phyloP scores from a whole-genome alignment of 2,329 filamentous ascomycete genomes.

The Plenodomus tracheiphilus region DNA sequence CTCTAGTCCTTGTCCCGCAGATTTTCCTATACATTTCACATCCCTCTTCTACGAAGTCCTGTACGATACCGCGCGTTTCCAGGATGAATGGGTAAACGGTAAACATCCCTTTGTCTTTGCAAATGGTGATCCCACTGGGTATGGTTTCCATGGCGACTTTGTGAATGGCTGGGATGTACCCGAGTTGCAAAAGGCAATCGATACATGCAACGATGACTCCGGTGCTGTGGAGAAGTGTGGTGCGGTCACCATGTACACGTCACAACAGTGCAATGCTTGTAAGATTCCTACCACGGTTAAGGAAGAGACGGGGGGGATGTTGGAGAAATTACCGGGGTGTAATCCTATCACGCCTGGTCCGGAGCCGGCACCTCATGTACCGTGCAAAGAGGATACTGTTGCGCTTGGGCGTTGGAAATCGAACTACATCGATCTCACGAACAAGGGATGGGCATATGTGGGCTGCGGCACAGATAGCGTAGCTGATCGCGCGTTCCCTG shows the following conservation, averaged over 20 bases:
- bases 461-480: slow-evolving; percentile 61
- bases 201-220: slow-evolving; percentile 61
- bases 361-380: slow-evolving; percentile 42
- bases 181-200: slow-evolving; percentile 67
- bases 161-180: slow-evolving; percentile 69
- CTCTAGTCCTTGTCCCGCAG: slow-evolving; percentile 57
- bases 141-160: slow-evolving; percentile 72
- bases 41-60: slow-evolving; percentile 63
- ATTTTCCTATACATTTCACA: slow-evolving; percentile 56
- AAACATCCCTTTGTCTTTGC: slow-evolving; percentile 61
- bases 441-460: slow-evolving; percentile 60
- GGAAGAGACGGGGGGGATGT: slow-evolving; percentile 50
- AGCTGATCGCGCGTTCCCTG: slow-evolving; percentile 37
- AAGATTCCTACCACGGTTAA: slow-evolving; percentile 51
- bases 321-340: slow-evolving; percentile 59
- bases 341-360: slow-evolving; percentile 53
- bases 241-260: slow-evolving; percentile 51
- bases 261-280: slow-evolving; percentile 56
- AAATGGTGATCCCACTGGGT: slow-evolving; percentile 71
- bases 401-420: slow-evolving; percentile 6
- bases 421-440: slow-evolving; percentile 48
- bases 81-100: slow-evolving; percentile 50
- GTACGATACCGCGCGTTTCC: slow-evolving; percentile 55
- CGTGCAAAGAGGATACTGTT: slow-evolving; percentile 22
- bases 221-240: slow-evolving; percentile 43